These are phyloP conservation scores for Lonicera japonica DNA, from an alignment of 129 eudicot genomes.

Conservation along the genomic window DNA sequence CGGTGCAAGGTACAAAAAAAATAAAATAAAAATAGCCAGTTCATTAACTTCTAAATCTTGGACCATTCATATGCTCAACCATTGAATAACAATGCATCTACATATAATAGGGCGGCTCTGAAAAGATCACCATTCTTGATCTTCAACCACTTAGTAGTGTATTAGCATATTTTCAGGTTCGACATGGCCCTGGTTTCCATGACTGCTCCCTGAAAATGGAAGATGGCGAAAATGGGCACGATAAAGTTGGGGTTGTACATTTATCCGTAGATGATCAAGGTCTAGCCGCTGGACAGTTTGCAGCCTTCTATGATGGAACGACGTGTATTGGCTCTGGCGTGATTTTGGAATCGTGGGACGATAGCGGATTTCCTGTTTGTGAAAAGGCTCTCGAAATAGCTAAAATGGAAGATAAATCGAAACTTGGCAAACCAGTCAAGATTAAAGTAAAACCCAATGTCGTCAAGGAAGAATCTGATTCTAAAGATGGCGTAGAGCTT, in stretches of 20 bases:
- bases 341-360: conserved; percentile 93
- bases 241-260: conserved; percentile 60
- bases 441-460: conserved; percentile 44
- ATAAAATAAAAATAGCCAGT: not conserved
- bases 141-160: too few species aligned
- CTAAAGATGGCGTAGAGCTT: not conserved
- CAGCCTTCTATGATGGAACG: conserved; percentile 64
- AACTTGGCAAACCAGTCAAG: conserved; percentile 91
- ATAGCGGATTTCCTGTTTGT: conserved; percentile 75
- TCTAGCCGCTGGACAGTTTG: conserved; percentile 96
- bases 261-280: conserved; percentile 92
- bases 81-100: too few species aligned
- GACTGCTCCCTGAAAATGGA: conserved; percentile 56
- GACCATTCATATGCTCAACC: not conserved
- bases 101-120: too few species aligned
- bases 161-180: conserved; percentile 78
- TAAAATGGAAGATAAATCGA: conserved; percentile 66
- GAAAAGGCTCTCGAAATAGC: conserved; percentile 76
- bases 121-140: too few species aligned
- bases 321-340: conserved; percentile 92
- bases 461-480: conserved; percentile 14
- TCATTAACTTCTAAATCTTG: not conserved
- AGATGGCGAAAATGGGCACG: conserved; percentile 34
- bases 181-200: conserved; percentile 88
- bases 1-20: conserved; percentile 94